Evolutionary conservation across 306 rosid species (phyloP), one percentile per base, ranked within the genome.

Genomic region (Prunus mira): DNA sequence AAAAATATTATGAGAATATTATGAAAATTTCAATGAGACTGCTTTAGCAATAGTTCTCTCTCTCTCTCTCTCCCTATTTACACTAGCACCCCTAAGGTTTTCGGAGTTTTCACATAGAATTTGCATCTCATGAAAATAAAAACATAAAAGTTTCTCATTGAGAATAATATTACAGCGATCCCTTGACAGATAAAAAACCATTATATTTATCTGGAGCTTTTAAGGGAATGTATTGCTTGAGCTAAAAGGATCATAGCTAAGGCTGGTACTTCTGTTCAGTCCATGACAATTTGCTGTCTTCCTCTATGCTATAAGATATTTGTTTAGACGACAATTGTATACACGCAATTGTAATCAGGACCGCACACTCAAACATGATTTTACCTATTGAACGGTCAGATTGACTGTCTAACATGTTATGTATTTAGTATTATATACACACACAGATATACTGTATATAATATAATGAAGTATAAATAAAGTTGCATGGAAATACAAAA

Each of bases 181-280:
- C 62, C 17, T 77, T 60, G 61, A 15, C 50, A 3, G 25, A n/a
- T 46, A 0, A 38, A 19, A 69, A 28, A 32, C 11, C 4, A 46
- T 50, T 51, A 67, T 67, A 32, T 54, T 70, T 25, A 58, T 45
- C 25, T 28, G 73, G 34, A 25, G 20, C 60, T 9, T 81, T 55
- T 56, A 41, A 54, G 46, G 46, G 69, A 76, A 67, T 76, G 74
- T 41, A 54, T 66, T 79, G 81, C 82, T 82, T 69, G 41, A 60
- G 45, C 76, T 30, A 0, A 45, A 86, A 66, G 85, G 22, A 74
- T 58, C 32, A n/a, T n/a, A 71, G 67, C 75, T 64, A n/a, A 71
- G 67, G 67, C 75, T 57, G 63, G 63, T 68, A 25, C 43, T 55
- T 19, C 12, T 2, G 9, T 43, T 66, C 32, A 47, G 72, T 68